A percentile compares a stretch with the other conserved stretches of the same genome.
These are phyloP conservation scores for Blepharisma undulans DNA, from an alignment of 169 alveolate species.

Conservation along the genomic window DNA sequence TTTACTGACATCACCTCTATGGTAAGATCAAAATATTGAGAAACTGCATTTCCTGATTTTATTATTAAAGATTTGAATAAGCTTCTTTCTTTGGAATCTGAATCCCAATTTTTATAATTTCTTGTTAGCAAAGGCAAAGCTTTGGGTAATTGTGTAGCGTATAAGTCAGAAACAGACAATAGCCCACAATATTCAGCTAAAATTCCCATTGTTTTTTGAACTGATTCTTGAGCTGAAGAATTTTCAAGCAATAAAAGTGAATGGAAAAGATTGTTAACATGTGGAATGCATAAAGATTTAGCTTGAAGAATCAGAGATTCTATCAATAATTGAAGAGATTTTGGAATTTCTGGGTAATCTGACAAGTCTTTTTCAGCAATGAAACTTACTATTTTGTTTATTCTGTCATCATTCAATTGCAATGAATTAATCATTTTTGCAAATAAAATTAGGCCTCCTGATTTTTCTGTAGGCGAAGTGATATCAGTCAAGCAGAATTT, in stretches of 20 bases:
- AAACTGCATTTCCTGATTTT: constrained; percentile 69
- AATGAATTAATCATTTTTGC: background rate
- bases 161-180: constrained; percentile 60
- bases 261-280: background rate
- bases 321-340: background rate
- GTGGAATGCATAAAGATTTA: background rate
- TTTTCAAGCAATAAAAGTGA: constrained; percentile 3
- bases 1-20: constrained; percentile 71
- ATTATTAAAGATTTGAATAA: constrained; percentile 70
- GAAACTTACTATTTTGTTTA: background rate
- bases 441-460: constrained; percentile 5
- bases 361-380: background rate
- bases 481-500: background rate
- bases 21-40: constrained; percentile 70
- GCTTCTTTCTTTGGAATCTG: constrained; percentile 71
- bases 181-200: constrained; percentile 71
- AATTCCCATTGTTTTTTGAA: constrained; percentile 49
- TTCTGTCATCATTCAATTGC: background rate
- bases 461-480: background rate
- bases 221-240: constrained; percentile 32
- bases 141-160: constrained; percentile 67
- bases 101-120: constrained; percentile 70
- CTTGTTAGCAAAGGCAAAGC: constrained; percentile 66
- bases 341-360: background rate
- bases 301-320: background rate